Percentiles rank a stretch among this genome's conserved stretches.
Conservation (phyloP, 495 filamentous ascomycete genomes). For the Astrothelium macrocarpum region DNA sequence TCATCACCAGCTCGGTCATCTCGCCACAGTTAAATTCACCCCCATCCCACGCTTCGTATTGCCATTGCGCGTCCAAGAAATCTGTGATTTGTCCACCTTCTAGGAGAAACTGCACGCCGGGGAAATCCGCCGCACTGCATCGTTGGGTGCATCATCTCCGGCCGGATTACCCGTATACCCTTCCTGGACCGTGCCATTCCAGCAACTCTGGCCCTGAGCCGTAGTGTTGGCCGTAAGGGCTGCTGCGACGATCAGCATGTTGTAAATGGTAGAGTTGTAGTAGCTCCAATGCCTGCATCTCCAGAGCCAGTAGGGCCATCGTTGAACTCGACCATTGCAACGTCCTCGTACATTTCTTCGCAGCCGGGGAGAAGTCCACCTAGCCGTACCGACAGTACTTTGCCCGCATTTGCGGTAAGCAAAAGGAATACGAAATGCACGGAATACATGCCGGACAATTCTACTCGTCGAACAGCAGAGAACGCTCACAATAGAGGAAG, state of each 20-base stretch:
- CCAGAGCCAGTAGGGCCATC: background rate
- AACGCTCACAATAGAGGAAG: background rate
- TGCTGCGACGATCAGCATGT: background rate
- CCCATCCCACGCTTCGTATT: background rate
- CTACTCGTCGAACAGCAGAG: background rate
- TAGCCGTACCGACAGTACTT: background rate
- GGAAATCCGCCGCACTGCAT: background rate
- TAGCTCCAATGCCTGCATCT: constrained; percentile 5
- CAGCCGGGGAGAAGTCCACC: background rate
- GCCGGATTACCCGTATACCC: background rate
- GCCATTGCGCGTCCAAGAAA: background rate
- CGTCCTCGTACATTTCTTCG: background rate
- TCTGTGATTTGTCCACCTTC: background rate
- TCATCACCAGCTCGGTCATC: background rate
- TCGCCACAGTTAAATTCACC: background rate
- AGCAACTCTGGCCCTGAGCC: constrained; percentile 2
- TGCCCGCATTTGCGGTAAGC: background rate
- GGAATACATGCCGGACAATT: background rate
- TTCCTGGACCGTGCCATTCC: background rate
- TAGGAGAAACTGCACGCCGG: background rate
- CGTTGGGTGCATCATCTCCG: background rate
- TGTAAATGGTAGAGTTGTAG: background rate
- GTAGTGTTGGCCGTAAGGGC: background rate
- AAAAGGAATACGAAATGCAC: background rate
- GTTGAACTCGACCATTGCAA: background rate